phyloP scores from a whole-genome alignment of 768 basidiomycete genomes.

The Multifurca ochricompacta region DNA sequence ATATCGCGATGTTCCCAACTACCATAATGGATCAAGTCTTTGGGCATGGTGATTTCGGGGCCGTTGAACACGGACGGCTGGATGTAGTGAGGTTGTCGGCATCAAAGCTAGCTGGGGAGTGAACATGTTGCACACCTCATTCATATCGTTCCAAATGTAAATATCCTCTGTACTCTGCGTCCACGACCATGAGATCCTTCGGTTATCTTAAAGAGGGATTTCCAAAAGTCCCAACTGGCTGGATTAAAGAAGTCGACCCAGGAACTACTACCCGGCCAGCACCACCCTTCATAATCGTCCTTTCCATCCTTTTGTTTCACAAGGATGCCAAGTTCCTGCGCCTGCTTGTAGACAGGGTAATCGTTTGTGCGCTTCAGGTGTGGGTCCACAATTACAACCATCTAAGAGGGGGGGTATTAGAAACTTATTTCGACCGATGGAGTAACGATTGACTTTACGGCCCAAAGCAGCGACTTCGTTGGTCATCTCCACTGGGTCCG shows the following conservation, averaged over 20 bases:
- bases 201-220: conserved; percentile 61
- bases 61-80: conserved; percentile 98
- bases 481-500: conserved; percentile 90
- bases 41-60: conserved; percentile 84
- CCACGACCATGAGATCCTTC: conserved; percentile 61
- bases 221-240: conserved; percentile 86
- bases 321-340: conserved; percentile 73
- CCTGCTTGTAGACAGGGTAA: conserved; percentile 81
- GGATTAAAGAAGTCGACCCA: conserved; percentile 99
- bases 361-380: conserved; percentile 78
- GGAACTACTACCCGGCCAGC: conserved; percentile 93
- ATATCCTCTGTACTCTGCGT: conserved; percentile 72
- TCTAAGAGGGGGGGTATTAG: conserved; percentile 41
- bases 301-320: conserved; percentile 75
- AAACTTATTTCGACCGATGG: neutral
- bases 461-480: conserved; percentile 78
- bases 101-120: neutral
- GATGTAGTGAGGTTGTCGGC: conserved; percentile 18
- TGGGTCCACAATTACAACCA: conserved; percentile 97
- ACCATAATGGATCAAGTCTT: conserved; percentile 75
- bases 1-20: conserved; percentile 98
- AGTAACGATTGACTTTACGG: conserved; percentile 56
- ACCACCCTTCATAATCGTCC: conserved; percentile 94
- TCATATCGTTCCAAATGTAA: conserved; percentile 99
- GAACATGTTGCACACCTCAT: conserved; percentile 54